These are phyloP conservation scores for Paulownia fortunei DNA, from an alignment of 257 asterid genomes.

Conservation along the genomic window DNA sequence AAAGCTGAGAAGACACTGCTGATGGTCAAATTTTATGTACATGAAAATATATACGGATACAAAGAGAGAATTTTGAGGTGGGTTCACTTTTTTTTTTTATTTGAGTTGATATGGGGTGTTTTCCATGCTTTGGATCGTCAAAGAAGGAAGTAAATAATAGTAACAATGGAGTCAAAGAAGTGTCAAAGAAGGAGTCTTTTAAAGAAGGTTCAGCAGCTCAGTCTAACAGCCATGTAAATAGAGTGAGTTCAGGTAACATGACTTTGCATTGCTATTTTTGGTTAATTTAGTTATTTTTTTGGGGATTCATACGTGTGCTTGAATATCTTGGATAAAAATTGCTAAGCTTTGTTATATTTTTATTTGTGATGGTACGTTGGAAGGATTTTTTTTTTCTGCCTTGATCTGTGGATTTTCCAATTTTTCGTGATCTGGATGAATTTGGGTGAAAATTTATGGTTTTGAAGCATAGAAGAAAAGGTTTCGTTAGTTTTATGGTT, in stretches of 20 bases:
- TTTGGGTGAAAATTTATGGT: conserved; percentile 11
- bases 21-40: conserved; percentile 37
- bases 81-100: conserved; percentile 36
- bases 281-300: conserved; percentile 9
- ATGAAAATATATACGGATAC: conserved; percentile 17
- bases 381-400: background rate
- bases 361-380: conserved; percentile 6
- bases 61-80: conserved; percentile 46
- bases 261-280: conserved; percentile 14
- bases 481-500: background rate
- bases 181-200: conserved; percentile 62
- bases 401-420: conserved; percentile 35
- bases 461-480: conserved; percentile 1
- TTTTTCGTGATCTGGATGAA: conserved; percentile 34
- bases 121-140: conserved; percentile 88
- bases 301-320: background rate
- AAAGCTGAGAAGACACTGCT: conserved; percentile 40
- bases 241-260: conserved; percentile 69
- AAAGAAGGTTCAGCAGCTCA: conserved; percentile 72
- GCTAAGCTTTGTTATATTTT: background rate
- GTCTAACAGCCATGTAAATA: conserved; percentile 55
- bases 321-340: conserved; percentile 20
- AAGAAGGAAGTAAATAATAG: conserved; percentile 46
- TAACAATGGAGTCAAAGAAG: conserved; percentile 61
- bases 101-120: conserved; percentile 74